Conservation (phyloP, 805 yeast genomes). For the Scheffersomyces spartinae region DNA sequence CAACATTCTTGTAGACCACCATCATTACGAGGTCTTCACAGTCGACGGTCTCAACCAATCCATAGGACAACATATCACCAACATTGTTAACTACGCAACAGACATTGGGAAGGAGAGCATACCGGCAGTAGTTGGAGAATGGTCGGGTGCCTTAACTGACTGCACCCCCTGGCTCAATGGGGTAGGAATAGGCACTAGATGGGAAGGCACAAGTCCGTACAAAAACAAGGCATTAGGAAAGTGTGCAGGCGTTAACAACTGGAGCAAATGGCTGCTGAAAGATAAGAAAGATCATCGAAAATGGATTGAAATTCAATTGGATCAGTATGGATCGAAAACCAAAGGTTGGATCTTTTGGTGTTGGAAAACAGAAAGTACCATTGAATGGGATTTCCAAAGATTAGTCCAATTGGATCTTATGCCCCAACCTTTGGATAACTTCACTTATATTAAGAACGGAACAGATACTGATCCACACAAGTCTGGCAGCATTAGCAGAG, state of each 20-base stretch:
- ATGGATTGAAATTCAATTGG: constrained; percentile 51
- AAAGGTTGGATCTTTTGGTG: constrained; percentile 66
- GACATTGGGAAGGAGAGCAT: constrained; percentile 25
- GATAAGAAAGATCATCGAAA: constrained; percentile 36
- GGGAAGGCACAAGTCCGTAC: constrained; percentile 40
- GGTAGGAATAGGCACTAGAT: constrained; percentile 55
- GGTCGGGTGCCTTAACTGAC: constrained; percentile 63
- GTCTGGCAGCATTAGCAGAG: too few relatives aligned
- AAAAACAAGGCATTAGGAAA: constrained; percentile 21
- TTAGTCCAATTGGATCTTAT: constrained; percentile 40
- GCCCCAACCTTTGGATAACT: constrained; percentile 45
- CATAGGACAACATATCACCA: constrained; percentile 19
- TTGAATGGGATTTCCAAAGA: constrained; percentile 55
- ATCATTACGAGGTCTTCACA: constrained; percentile 27
- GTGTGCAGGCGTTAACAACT: constrained; percentile 30
- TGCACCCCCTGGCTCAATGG: constrained; percentile 65
- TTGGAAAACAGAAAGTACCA: constrained; percentile 52
- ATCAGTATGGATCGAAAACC: constrained; percentile 31
- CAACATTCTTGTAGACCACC: constrained; percentile 29
- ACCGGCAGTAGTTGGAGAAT: constrained; percentile 56
- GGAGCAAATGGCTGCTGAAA: constrained; percentile 29
- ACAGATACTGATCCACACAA: too few relatives aligned
- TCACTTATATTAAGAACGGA: constrained; percentile 20
- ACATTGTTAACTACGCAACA: constrained; percentile 18
- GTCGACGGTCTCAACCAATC: constrained; percentile 12